Evolutionary conservation across 345 rosid species (phyloP).

Genomic region (Salix suchowensis): DNA sequence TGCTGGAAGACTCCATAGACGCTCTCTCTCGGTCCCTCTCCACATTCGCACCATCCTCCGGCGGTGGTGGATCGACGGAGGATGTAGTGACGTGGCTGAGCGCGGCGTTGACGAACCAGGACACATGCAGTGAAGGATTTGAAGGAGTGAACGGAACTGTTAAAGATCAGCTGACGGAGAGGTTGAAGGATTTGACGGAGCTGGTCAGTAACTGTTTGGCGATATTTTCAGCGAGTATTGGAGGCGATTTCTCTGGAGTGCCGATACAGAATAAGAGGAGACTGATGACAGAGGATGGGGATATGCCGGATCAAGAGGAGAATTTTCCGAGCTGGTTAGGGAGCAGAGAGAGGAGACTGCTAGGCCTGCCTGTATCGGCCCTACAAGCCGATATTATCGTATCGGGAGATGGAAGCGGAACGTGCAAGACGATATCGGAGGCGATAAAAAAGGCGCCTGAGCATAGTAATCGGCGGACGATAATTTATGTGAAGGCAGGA

Average conservation of each 20-base stretch:
- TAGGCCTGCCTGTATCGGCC: slow-evolving; percentile 47
- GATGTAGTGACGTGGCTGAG: slow-evolving; percentile 97
- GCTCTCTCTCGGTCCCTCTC: slow-evolving; percentile 66
- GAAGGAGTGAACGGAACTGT: slow-evolving; percentile 48
- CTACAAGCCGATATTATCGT: slow-evolving; percentile 83
- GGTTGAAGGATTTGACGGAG: slow-evolving; percentile 73
- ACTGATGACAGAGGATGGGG: slow-evolving; percentile 26
- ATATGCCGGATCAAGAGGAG: slow-evolving; percentile 9
- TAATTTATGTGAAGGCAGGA: slow-evolving; percentile 91
- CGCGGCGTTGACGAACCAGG: slow-evolving; percentile 84
- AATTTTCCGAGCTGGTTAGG: slow-evolving; percentile 65
- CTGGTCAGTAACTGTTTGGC: slow-evolving; percentile 87
- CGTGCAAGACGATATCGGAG: slow-evolving; percentile 69
- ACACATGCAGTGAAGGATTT: slow-evolving; percentile 89
- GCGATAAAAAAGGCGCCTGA: slow-evolving; percentile 92
- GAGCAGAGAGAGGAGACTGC: slow-evolving; percentile 52
- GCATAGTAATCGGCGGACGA: slow-evolving; percentile 55
- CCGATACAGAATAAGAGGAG: slow-evolving; percentile 83
- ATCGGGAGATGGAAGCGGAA: slow-evolving; percentile 80
- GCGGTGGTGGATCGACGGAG: slow-evolving; percentile 27
- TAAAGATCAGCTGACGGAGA: slow-evolving; percentile 53
- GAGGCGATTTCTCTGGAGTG: slow-evolving; percentile 68
- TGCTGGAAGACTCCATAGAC: slow-evolving; percentile 76
- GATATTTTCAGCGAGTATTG: slow-evolving; percentile 47
- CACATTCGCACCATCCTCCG: slow-evolving; percentile 32